Conservation (phyloP, 176 grass and related monocot species). For the Triticum monococcum region DNA sequence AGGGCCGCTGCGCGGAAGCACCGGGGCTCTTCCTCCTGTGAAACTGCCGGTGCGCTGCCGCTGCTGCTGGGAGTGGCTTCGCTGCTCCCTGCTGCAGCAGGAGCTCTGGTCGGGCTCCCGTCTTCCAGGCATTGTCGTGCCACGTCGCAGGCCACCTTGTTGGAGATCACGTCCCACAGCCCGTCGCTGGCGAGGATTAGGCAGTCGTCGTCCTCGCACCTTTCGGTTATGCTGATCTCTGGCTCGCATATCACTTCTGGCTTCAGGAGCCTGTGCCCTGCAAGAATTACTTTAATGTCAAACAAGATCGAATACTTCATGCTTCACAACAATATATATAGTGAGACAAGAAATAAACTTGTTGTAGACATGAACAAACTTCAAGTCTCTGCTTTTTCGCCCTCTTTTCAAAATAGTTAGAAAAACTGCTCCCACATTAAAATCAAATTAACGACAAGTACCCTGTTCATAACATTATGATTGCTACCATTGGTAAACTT, state of each 20-base stretch:
- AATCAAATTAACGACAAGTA: background rate
- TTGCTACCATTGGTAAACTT: background rate
- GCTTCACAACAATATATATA: background rate
- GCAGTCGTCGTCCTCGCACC: slow-evolving; percentile 50
- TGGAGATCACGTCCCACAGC: slow-evolving; percentile 82
- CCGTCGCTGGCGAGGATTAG: slow-evolving; percentile 86
- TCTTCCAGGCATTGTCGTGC: slow-evolving; percentile 68
- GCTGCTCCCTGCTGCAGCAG: background rate
- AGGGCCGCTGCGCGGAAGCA: slow-evolving; percentile 62
- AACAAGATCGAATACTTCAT: background rate
- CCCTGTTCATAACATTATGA: too few species aligned
- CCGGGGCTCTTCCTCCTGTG: slow-evolving; percentile 28
- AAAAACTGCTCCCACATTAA: background rate
- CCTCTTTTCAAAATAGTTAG: background rate
- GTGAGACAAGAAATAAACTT: background rate
- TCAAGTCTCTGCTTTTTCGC: background rate
- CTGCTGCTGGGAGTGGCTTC: background rate
- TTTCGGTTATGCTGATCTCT: slow-evolving; percentile 51
- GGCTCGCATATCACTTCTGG: slow-evolving; percentile 76
- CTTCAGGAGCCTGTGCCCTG: slow-evolving; percentile 74
- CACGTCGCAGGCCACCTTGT: slow-evolving; percentile 57
- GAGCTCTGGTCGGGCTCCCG: background rate
- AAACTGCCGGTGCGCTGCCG: background rate
- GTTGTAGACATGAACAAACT: background rate
- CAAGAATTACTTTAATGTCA: background rate